These are phyloP conservation scores for Geotrichum fermentans DNA, from an alignment of 1,139 yeast genomes.

Conservation along the genomic window DNA sequence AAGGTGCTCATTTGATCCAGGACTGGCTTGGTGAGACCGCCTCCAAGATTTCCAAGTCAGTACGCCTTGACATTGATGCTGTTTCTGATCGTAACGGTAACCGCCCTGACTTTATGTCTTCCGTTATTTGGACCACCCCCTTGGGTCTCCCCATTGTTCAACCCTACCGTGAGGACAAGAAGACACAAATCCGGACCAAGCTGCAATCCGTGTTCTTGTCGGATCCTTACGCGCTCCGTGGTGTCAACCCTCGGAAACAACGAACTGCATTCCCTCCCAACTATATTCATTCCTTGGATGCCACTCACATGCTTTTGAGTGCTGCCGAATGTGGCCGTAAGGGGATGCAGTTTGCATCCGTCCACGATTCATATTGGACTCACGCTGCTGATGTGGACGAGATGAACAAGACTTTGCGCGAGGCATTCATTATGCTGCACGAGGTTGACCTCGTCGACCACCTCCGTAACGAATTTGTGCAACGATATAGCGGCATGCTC, in stretches of 20 bases:
- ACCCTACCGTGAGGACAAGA: constrained; percentile 74
- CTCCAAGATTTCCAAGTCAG: constrained; percentile 69
- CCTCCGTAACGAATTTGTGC: constrained; percentile 72
- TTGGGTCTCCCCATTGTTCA: constrained; percentile 84
- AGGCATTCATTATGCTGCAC: constrained; percentile 75
- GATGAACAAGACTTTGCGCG: constrained; percentile 71
- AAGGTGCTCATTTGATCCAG: constrained; percentile 91
- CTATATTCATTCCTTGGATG: constrained; percentile 91
- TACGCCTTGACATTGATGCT: constrained; percentile 52
- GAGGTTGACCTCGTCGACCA: constrained; percentile 63
- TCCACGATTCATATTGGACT: constrained; percentile 98
- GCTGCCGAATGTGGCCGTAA: constrained; percentile 70
- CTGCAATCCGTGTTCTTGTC: constrained; percentile 76
- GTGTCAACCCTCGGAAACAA: constrained; percentile 85
- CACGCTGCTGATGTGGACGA: constrained; percentile 79
- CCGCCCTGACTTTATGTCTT: constrained; percentile 53
- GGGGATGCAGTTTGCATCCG: constrained; percentile 83
- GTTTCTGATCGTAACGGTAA: constrained; percentile 32
- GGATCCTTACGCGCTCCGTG: constrained; percentile 78
- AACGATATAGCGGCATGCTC: constrained; percentile 66
- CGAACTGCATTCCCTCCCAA: constrained; percentile 94
- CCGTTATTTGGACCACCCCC: constrained; percentile 97
- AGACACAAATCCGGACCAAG: constrained; percentile 65
- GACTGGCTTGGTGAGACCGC: constrained; percentile 95
- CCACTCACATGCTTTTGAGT: constrained; percentile 92